Conservation (phyloP, 2,329 filamentous ascomycete species). For the Botryotinia calthae region DNA sequence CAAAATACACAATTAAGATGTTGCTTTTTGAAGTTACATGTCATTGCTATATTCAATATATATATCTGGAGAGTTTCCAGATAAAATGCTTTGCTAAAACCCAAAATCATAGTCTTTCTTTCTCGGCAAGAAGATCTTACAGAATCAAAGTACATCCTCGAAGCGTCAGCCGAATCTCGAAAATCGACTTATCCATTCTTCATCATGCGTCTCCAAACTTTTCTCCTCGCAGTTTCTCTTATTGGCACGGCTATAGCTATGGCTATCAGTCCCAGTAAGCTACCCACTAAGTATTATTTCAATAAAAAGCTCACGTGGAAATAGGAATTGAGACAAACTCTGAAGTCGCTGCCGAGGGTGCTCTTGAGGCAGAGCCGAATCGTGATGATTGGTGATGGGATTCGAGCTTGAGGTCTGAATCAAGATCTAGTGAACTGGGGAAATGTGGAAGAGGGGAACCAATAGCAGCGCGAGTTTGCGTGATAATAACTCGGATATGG, state of each 20-base stretch:
- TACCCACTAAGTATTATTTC: background rate
- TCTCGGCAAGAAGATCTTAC: background rate
- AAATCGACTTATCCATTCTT: background rate
- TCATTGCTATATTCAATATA: background rate
- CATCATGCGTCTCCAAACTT: background rate
- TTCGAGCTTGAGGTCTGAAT: background rate
- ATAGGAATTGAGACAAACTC: background rate
- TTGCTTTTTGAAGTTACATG: background rate
- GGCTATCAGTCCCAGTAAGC: background rate
- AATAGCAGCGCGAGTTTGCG: background rate
- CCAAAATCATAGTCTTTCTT: background rate
- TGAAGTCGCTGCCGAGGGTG: background rate
- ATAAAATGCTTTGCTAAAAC: background rate
- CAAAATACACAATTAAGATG: background rate
- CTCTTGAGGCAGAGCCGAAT: background rate
- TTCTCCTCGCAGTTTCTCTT: conserved; percentile 2
- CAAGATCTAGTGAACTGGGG: background rate
- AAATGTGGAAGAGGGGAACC: background rate
- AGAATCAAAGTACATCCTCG: background rate
- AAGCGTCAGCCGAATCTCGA: background rate
- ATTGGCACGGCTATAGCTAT: background rate
- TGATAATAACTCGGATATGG: no score
- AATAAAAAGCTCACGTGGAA: background rate
- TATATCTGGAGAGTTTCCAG: background rate
- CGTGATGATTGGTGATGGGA: background rate